Base-by-base conservation (phyloP, 2,329 filamentous ascomycete genomes). In the Claviceps sp. region DNA sequence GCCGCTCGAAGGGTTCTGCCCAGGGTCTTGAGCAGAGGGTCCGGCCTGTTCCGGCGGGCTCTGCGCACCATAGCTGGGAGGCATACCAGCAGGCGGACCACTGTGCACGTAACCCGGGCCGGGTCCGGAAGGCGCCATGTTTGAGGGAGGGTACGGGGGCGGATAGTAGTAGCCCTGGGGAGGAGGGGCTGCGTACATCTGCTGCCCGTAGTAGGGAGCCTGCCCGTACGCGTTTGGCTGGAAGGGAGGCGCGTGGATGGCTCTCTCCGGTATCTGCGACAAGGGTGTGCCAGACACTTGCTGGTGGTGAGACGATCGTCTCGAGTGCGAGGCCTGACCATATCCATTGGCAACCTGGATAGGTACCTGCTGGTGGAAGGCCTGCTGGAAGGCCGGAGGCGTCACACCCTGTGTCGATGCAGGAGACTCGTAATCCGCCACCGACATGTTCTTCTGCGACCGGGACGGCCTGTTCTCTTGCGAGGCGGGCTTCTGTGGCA, bases 361-460 rank as follows among this genome's bases (percentile, higher is more conserved):
- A 2, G 90, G 91, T n/a, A 95, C 82, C 67, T 96, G 90, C 61
- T 95, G 90, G 59, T 95, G 89, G 74, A 97, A 96, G 0, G 90
- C 87, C 63, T 90, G 87, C 60, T 91, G 85, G 61, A 95, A 95
- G 0, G 89, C 87, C 61, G 88, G 87, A 42, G 68, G 81, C n/a
- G 41, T 48, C 22, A 24, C 44, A 71, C 58, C 74, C 60, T 73
- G 73, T 50, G 68, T 64, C 59, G 70, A 75, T 5, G 80, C 82
- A 4, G 90, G 89, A 7, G 87, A 87, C 67, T 97, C 93, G 59
- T 97, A 95, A 61, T 89, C 89, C 53, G 89, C 87, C 54, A 97
- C 82, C 10, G 90, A 96, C 37, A 97, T 88, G 5, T 89, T 78
- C 73, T 97, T 97, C 67, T 97, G 90, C 8, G 93, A 91, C 50